Evolutionary conservation across 1,139 yeast species (phyloP), one percentile per base, ranked within the genome.

Genomic region (Debaryomyces sp.): DNA sequence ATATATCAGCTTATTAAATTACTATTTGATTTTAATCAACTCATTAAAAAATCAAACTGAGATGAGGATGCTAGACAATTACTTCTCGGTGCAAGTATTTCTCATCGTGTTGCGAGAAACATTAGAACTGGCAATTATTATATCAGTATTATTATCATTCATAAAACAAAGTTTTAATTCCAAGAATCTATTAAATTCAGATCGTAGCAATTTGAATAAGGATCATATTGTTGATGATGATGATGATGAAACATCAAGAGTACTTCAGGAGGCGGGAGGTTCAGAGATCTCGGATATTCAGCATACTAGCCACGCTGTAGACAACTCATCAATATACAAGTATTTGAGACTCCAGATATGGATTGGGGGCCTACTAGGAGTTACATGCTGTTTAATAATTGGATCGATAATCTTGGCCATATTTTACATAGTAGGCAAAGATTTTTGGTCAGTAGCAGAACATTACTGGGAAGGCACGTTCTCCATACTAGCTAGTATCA

Each of bases 401-500:
- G 80, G 80, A 0, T 58, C 69, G 4, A 56, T 68, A 4, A 72
- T 75, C 12, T 61, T 75, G 30, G 59, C 64, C 6, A 65, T 73
- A 8, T 75, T 75, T 48, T 74, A 74, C 50, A 50, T 63, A 9
- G 53, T 74, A 5, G 79, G 78, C 2, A 68, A 53, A 46, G 78
- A 75, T 57, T 59, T 75, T 30, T 75, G 80, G 80, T 51, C 78
- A 0, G 57, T 68, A 1, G 63, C 79, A 2, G 80, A 75, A 53
- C 80, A 75, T 54, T 75, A 75, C 50, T 75, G 80, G 80, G 80
- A 75, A 54, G 78, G 78, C 1, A 62, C 70, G 1, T 75, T 75
- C 48, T 74, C 79, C 2, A 72, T 75, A 4, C 40, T 74, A 21
- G 79, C 80, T 35, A 71, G 78, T 54, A 53, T 73, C 6, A 73